Evolutionary conservation across 805 yeast genomes (phyloP).

Genomic region (Starmerella apis): DNA sequence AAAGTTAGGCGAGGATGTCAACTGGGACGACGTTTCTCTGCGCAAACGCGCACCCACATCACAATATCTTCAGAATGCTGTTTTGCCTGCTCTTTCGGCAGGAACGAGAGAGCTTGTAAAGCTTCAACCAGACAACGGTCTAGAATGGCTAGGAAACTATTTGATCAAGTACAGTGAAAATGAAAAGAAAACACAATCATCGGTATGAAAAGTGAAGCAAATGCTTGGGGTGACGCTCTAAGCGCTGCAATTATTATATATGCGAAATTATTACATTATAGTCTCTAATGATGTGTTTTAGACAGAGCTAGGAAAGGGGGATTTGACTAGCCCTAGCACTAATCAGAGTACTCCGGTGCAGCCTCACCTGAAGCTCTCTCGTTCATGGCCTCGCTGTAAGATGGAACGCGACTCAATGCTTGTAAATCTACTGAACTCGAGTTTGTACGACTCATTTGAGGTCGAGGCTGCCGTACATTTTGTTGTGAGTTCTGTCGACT

Average conservation of each 20-base stretch:
- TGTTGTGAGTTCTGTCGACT: conserved; percentile 25
- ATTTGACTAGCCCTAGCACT: too few relatives aligned
- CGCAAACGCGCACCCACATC: conserved; percentile 9
- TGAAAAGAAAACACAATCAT: background rate
- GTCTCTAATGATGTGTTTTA: too few relatives aligned
- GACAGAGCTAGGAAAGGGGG: too few relatives aligned
- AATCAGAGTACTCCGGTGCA: conserved; percentile 56
- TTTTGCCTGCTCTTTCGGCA: conserved; percentile 8
- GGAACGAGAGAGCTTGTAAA: conserved; percentile 11
- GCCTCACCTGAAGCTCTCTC: conserved; percentile 41
- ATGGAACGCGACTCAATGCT: conserved; percentile 62
- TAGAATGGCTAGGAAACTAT: conserved; percentile 11
- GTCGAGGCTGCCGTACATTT: conserved; percentile 26
- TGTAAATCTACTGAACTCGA: conserved; percentile 32
- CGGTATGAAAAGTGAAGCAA: too few relatives aligned
- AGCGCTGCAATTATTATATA: background rate
- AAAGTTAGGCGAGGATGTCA: conserved; percentile 1
- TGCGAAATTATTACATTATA: background rate
- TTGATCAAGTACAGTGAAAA: conserved; percentile 1
- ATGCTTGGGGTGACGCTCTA: background rate
- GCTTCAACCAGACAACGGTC: conserved; percentile 10
- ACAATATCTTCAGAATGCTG: conserved; percentile 12
- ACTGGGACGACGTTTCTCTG: conserved; percentile 5
- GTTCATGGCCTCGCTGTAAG: conserved; percentile 65
- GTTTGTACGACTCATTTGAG: conserved; percentile 37